Percentiles rank a stretch among this genome's conserved stretches.
These are phyloP conservation scores for Peziza echinospora DNA, from an alignment of 495 filamentous ascomycete species.

Conservation along the genomic window DNA sequence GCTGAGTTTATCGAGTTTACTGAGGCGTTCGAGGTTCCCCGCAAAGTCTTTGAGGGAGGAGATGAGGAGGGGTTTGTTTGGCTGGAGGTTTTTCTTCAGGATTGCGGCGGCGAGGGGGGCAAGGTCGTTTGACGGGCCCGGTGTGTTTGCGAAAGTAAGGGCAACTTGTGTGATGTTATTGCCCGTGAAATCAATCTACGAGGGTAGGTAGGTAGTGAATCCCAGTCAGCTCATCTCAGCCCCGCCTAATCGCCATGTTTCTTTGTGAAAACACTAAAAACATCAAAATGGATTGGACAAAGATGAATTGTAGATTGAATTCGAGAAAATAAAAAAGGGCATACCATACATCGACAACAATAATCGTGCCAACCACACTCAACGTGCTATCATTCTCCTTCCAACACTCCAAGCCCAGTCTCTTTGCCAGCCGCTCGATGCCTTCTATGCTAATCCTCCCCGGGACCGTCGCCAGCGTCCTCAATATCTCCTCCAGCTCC, in stretches of 20 bases:
- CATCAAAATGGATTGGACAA: too few species aligned
- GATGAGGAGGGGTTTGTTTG: slow-evolving; percentile 33
- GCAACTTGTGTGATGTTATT: slow-evolving; percentile 18
- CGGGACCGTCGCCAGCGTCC: slow-evolving; percentile 8
- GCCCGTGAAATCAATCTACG: slow-evolving; percentile 17
- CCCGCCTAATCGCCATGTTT: slow-evolving; percentile 29
- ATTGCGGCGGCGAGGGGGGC: slow-evolving; percentile 22
- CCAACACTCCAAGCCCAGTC: slow-evolving; percentile 29
- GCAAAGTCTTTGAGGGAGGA: slow-evolving; percentile 45
- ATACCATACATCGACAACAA: slow-evolving; percentile 32
- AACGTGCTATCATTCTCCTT: slow-evolving; percentile 23
- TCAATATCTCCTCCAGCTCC: slow-evolving; percentile 16
- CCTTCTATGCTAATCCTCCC: slow-evolving; percentile 54
- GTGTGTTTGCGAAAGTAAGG: slow-evolving; percentile 15
- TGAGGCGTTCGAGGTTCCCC: slow-evolving; percentile 57
- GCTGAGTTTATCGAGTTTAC: slow-evolving; percentile 60
- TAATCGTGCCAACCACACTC: slow-evolving; percentile 44
- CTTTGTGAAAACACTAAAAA: slow-evolving; percentile 26
- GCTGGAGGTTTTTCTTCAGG: slow-evolving; percentile 31
- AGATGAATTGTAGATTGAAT: slow-evolving; percentile 27
- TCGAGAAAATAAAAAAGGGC: slow-evolving; percentile 26
- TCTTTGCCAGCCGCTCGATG: slow-evolving; percentile 49
- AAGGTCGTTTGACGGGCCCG: slow-evolving; percentile 12
- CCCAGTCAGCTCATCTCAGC: too few species aligned
- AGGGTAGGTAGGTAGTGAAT: background rate